Base-by-base conservation (phyloP, 495 filamentous ascomycete genomes). In the Neurospora cerealis region DNA sequence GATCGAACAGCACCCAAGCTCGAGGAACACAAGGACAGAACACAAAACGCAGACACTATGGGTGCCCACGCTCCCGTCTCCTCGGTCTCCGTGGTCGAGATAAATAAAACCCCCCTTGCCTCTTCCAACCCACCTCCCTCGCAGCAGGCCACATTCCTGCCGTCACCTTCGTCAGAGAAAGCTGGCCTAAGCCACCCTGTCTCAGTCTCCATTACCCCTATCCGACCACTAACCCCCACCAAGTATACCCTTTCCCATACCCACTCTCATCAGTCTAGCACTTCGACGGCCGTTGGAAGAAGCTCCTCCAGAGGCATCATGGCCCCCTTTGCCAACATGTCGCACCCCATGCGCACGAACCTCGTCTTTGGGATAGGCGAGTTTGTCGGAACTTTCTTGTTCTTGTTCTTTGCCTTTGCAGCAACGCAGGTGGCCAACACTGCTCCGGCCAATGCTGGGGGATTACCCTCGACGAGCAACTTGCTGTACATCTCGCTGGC, bases 351-450 rank as follows among this genome's bases (percentile, higher is more conserved):
- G 15, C 78, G 74, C 73, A 83, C 85, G 77, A 81, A 93, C 73
- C 62, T 91, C 71, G 84, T 93, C 46, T 91, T 90, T 41, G 84
- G 86, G 15, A 60, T 89, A 28, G 90, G 91, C 71, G 92, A 94
- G 82, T 93, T 93, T 75, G 86, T 91, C 8, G 93, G 93, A 36
- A 97, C 93, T 0, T 94, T 93, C 75, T 77, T 95, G 75, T 97
- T 95, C 83, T 85, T 96, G 5, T 91, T 95, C 82, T 92, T 95
- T 75, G 90, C 92, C 41, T 95, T 96, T 78, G 88, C 89, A 8
- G 93, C 88, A 28, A 91, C 93, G 5, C 91, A 96, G 77, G 89
- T 93, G 37, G 89, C 91, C 69, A 92, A 91, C 77, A 86, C 78
- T 0, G 80, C 81, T 4, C 70, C 75, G 3, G 73, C 77, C 6